Base-by-base conservation (phyloP, 139 green algal species). In the Chlorella vulgaris region DNA sequence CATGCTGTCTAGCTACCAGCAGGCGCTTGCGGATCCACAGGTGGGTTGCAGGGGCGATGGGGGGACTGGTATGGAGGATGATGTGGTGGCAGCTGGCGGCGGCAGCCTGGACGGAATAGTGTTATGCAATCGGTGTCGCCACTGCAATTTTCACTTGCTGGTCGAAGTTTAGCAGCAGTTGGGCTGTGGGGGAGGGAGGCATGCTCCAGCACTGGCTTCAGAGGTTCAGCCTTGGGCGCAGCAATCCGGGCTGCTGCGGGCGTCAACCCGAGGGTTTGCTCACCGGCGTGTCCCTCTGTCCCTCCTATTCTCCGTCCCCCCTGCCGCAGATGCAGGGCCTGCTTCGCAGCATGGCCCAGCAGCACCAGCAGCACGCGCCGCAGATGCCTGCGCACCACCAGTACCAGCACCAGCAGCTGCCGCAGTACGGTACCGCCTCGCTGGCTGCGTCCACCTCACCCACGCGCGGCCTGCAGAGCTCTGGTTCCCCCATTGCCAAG, bases 281-380 rank as follows among this genome's bases (percentile, higher is more conserved):
- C n/a, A n/a, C 67, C 26, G 36, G 18, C 65, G 15, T 43, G 65
- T 18, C 35, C 19, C 65, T 71, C 66, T 42, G 29, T 18, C 66
- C 36, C 28, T 26, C 2, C 66, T 53, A 53, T 42, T 4, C 8
- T 8, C 66, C 35, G 10, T 19, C 66, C 26, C 10, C 1, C 66
- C 36, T 58, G 65, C 65, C 33, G 73, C 73, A 79, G 73, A n/a
- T 79, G 24, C 51, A 79, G 26, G 53, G 73, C 73, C 26, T 79
- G 51, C 58, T 79, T 33, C 73, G 73, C 2, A 51, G 53, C 35
- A n/a, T 7, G 29, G 62, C 73, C 2, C 31, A 33, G 29, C 33
- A 47, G 31, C 35, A 51, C 24, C 73, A 78, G 24, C 51, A 68
- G 50, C 68, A 36, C 40, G 33, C 24, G 21, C n/a, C 24, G 0